Base-by-base conservation (phyloP, 2,329 filamentous ascomycete genomes). In the Xylaria sp. region DNA sequence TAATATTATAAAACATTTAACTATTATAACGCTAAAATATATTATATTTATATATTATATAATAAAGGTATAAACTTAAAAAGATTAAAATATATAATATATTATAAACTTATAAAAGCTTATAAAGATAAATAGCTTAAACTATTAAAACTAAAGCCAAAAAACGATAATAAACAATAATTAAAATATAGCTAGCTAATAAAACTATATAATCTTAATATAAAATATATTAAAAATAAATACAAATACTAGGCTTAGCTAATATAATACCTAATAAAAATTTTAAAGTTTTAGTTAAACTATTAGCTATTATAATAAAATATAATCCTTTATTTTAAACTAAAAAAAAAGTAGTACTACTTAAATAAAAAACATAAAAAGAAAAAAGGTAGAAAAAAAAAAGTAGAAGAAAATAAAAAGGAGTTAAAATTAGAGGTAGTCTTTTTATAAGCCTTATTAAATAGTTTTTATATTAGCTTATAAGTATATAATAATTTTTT, bases 1-100 rank as follows among this genome's bases (percentile, higher is more conserved):
- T 51, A 51, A 25, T 51, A 51, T n/a, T 38, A 51, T 38, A 51
- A 51, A 15, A 51, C 37, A 25, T 51, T 38, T 51, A 51, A 51
- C 12, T 51, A 51, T 51, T 23, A 51, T 25, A 38, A 51, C 2
- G 6, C 11, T 21, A 38, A 51, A 51, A 11, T 51, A 11, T 51
- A 51, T 25, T 51, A 38, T 25, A 23, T 11, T 23, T 51, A 25
- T 51, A 51, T 38, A n/a, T 51, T 25, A 23, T 51, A 23, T 38
- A n/a, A 6, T n/a, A 9, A n/a, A 5, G 25, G n/a, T n/a, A n/a
- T 2, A 25, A 25, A 8, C 21, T 23, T 38, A 35, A 51, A 51
- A 51, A 25, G 9, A 5, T 15, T 4, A 9, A 11, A 51, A 11
- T 38, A 51, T 51, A 51, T 51, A 38, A 7, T 51, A 15, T 25